Conservation (phyloP, 192 early-diverging fungal species). For the Coemansia nantahalensis region DNA sequence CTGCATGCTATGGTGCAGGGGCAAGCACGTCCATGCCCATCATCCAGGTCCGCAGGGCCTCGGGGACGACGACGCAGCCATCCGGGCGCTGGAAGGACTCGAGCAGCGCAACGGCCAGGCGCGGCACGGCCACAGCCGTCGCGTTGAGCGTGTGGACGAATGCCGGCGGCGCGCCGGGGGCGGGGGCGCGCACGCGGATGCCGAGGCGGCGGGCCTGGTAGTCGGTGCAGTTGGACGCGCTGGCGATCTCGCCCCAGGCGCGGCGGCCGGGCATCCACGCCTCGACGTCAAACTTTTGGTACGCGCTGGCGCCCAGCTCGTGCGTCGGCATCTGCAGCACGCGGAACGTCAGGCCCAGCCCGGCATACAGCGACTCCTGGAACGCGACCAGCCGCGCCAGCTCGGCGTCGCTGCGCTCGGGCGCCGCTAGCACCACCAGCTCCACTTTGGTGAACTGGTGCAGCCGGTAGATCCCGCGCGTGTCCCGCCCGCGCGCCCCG, state of each 20-base stretch:
- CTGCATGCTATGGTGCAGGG: constrained; percentile 1
- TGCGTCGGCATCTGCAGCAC: constrained; percentile 90
- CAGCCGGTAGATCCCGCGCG: constrained; percentile 85
- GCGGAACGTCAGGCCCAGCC: constrained; percentile 73
- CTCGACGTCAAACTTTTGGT: constrained; percentile 91
- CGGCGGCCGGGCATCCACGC: constrained; percentile 95
- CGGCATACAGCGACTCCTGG: constrained; percentile 72
- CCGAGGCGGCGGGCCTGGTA: constrained; percentile 85
- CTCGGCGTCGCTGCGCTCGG: constrained; percentile 63
- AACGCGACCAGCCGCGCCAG: constrained; percentile 70
- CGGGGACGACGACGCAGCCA: constrained; percentile 70
- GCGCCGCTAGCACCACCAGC: constrained; percentile 71
- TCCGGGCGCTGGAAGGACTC: constrained; percentile 72
- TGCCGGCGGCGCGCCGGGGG: constrained; percentile 7
- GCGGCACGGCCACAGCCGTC: constrained; percentile 87
- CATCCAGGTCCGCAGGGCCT: constrained; percentile 72
- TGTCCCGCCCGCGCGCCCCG: constrained; percentile 77
- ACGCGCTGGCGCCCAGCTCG: constrained; percentile 89
- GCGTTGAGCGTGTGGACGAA: constrained; percentile 93
- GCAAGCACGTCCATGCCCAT: constrained; percentile 39
- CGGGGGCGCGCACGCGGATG: constrained; percentile 52
- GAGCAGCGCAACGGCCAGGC: constrained; percentile 81
- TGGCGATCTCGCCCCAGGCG: constrained; percentile 70
- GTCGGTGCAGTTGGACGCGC: constrained; percentile 90
- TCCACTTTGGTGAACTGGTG: constrained; percentile 97